A percentile compares a stretch with the other conserved stretches of the same genome.
phyloP scores from a whole-genome alignment of 192 early-diverging fungal genomes.

The Chytriomyces sp. region DNA sequence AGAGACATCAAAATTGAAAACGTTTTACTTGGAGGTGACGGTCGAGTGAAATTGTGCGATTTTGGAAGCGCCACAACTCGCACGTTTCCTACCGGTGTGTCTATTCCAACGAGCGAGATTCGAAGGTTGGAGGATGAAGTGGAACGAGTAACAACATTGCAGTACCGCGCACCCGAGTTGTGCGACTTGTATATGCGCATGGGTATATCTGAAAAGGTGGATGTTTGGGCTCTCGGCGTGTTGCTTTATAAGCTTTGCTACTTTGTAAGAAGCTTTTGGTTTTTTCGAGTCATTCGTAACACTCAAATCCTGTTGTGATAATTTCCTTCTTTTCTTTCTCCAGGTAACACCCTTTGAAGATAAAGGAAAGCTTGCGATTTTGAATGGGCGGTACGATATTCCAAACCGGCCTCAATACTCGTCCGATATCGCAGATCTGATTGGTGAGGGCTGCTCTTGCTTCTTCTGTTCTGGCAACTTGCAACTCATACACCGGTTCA shows the following conservation, averaged over 20 bases:
- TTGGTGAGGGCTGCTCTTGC: slow-evolving; percentile 31
- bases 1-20: slow-evolving; percentile 85
- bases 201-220: slow-evolving; percentile 85
- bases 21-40: slow-evolving; percentile 60
- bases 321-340: slow-evolving; percentile 9
- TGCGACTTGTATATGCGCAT: slow-evolving; percentile 85
- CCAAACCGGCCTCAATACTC: slow-evolving; percentile 71
- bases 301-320: slow-evolving; percentile 9
- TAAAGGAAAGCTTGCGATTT: slow-evolving; percentile 80
- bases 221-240: slow-evolving; percentile 85
- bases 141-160: slow-evolving; percentile 81
- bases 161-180: slow-evolving; percentile 96
- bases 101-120: slow-evolving; percentile 70
- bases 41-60: slow-evolving; percentile 88
- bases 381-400: slow-evolving; percentile 84
- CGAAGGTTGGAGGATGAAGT: slow-evolving; percentile 87
- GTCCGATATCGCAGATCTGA: slow-evolving; percentile 44
- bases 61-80: slow-evolving; percentile 88
- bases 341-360: slow-evolving; percentile 94
- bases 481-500: background rate
- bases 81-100: slow-evolving; percentile 58
- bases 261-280: slow-evolving; percentile 53
- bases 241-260: slow-evolving; percentile 95
- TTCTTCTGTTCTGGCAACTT: background rate
- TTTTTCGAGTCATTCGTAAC: no score